A percentile compares a stretch with the other conserved stretches of the same genome.
Conservation (phyloP, 1,284 basidiomycete species). For the Cryptococcus sp. region DNA sequence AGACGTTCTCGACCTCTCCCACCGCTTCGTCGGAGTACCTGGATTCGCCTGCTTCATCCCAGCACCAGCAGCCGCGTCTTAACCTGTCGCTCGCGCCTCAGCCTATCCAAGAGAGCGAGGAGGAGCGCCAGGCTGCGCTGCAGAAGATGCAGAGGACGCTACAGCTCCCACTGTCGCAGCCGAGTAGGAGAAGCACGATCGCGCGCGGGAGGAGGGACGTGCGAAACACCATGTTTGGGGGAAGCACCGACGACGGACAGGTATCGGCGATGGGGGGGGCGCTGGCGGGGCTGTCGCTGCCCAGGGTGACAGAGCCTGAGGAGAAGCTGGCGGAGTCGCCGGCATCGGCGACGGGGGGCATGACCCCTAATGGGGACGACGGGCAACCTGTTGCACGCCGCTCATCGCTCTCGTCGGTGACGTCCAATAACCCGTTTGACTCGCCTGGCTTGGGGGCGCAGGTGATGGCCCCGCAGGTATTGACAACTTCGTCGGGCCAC, state of each 20-base stretch:
- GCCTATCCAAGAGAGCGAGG: conserved; percentile 52
- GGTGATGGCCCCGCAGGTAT: conserved; percentile 5
- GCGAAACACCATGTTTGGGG: conserved; percentile 51
- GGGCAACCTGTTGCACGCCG: conserved; percentile 20
- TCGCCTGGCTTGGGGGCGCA: conserved; percentile 24
- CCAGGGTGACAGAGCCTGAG: conserved; percentile 17
- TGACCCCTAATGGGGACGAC: conserved; percentile 3
- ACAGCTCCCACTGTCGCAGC: conserved; percentile 35
- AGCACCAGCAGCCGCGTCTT: conserved; percentile 19
- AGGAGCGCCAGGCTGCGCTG: conserved; percentile 53
- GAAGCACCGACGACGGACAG: conserved; percentile 9
- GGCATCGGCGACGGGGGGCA: conserved; percentile 9
- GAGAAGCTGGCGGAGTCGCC: conserved; percentile 12
- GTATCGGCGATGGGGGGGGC: background rate
- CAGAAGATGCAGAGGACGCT: conserved; percentile 54
- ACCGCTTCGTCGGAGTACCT: conserved; percentile 25
- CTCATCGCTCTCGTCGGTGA: conserved; percentile 27
- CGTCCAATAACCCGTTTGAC: conserved; percentile 46
- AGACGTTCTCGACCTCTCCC: conserved; percentile 23
- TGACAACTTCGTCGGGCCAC: conserved; percentile 8
- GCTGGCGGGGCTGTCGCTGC: conserved; percentile 1
- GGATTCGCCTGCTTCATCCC: conserved; percentile 14
- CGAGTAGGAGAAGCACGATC: conserved; percentile 46
- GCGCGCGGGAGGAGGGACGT: conserved; percentile 53
- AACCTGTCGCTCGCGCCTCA: conserved; percentile 49